These are phyloP conservation scores for Boletellus ananas DNA, from an alignment of 768 basidiomycete species.

Conservation along the genomic window DNA sequence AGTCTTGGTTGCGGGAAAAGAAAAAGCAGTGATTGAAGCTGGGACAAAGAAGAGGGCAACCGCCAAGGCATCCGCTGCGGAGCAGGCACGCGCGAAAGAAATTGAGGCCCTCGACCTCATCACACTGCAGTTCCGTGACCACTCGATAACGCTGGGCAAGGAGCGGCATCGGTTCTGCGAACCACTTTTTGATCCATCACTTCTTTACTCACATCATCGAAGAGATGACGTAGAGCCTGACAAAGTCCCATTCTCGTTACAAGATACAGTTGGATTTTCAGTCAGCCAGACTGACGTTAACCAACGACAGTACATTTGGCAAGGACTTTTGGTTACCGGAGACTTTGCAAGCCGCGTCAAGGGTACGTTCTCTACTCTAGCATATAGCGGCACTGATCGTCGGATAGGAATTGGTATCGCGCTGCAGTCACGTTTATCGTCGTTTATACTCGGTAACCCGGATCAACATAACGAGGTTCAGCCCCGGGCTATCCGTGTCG, in stretches of 20 bases:
- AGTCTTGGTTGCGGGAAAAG: constrained; percentile 85
- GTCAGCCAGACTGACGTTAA: constrained; percentile 61
- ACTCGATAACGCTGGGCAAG: constrained; percentile 73
- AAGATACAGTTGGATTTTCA: constrained; percentile 63
- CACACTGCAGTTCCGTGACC: constrained; percentile 66
- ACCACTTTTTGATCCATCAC: constrained; percentile 73
- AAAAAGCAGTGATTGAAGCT: constrained; percentile 83
- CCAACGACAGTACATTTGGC: constrained; percentile 69
- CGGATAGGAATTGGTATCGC: constrained; percentile 58
- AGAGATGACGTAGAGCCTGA: constrained; percentile 23
- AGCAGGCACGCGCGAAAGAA: constrained; percentile 75
- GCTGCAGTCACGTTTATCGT: constrained; percentile 64
- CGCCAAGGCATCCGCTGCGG: constrained; percentile 71
- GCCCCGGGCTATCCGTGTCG: constrained; percentile 55
- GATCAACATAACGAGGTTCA: constrained; percentile 72
- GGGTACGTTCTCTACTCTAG: constrained; percentile 41
- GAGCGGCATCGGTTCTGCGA: constrained; percentile 91
- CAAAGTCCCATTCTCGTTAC: constrained; percentile 43
- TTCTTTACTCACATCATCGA: constrained; percentile 42
- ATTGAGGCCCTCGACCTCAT: constrained; percentile 84
- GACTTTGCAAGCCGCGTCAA: constrained; percentile 68
- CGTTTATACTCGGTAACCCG: constrained; percentile 56
- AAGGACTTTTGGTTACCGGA: constrained; percentile 78
- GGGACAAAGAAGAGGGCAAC: constrained; percentile 75
- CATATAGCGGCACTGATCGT: background rate